Evolutionary conservation across 2,329 filamentous ascomycete genomes (phyloP).

Genomic region (Tolypocladium capitatum): DNA sequence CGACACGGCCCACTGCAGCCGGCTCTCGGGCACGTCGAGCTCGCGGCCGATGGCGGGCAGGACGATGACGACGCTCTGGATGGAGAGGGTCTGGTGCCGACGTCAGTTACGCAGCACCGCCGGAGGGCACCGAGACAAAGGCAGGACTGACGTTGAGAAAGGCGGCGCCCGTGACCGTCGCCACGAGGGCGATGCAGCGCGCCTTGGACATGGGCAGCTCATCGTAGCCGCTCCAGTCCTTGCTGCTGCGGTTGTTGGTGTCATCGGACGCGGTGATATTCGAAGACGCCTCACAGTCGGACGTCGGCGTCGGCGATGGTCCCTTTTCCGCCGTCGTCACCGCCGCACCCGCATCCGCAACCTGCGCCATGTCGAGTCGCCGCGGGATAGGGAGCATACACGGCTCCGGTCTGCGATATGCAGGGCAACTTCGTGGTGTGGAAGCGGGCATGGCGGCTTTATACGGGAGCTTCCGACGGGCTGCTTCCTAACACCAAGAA

Average conservation of each 20-base stretch:
- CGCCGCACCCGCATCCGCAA: neutral
- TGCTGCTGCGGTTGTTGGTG: neutral
- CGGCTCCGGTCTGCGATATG: neutral
- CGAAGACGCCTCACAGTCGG: neutral
- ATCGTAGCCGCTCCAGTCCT: constrained; percentile 11
- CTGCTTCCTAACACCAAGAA: neutral
- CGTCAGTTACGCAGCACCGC: constrained; percentile 2
- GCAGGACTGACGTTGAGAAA: constrained; percentile 35
- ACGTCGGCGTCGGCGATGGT: neutral
- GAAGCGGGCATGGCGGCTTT: neutral
- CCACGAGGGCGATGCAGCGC: constrained; percentile 40
- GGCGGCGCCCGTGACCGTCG: constrained; percentile 39
- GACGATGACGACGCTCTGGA: constrained; percentile 48
- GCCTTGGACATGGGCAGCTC: constrained; percentile 31
- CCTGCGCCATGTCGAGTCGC: neutral
- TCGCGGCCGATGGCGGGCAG: constrained; percentile 46
- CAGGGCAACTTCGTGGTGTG: neutral
- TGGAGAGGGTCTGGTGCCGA: constrained; percentile 35
- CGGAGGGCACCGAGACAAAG: neutral
- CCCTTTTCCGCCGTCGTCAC: neutral
- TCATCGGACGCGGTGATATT: neutral
- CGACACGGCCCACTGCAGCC: constrained; percentile 54
- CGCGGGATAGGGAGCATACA: neutral
- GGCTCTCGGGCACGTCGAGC: constrained; percentile 41
- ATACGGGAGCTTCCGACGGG: no score